Conservation (phyloP, 2,329 filamentous ascomycete genomes). For the Stemphylium beticola region DNA sequence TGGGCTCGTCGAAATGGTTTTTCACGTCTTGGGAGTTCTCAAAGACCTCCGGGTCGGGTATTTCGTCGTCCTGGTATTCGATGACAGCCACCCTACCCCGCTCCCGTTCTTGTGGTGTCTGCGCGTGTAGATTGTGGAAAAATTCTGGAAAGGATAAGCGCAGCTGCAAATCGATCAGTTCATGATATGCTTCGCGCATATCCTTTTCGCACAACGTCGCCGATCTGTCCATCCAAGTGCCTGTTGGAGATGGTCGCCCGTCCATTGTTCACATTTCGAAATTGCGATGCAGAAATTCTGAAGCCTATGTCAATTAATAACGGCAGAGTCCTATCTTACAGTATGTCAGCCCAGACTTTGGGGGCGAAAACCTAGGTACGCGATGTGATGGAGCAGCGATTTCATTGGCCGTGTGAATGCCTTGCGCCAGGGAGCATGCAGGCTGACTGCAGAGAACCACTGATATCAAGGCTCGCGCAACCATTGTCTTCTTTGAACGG, state of each 20-base stretch:
- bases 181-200: background rate
- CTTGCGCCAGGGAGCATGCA: background rate
- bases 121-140: background rate
- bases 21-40: background rate
- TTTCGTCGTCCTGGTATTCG: background rate
- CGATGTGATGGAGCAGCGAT: background rate
- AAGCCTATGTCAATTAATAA: too few species aligned
- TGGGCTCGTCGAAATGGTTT: background rate
- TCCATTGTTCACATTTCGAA: background rate
- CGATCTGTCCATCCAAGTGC: conserved; percentile 1
- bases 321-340: too few species aligned
- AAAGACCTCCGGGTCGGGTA: background rate
- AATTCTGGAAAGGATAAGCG: conserved; percentile 1
- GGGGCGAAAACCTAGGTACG: background rate
- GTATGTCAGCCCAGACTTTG: background rate
- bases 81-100: conserved; percentile 5
- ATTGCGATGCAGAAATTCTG: background rate
- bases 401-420: background rate
- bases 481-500: too few species aligned
- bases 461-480: too few species aligned
- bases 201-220: conserved; percentile 7
- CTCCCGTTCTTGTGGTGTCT: conserved; percentile 3
- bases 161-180: conserved; percentile 2
- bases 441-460: background rate
- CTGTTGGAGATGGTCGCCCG: background rate